Conservation (phyloP, 345 rosid species). For the Mangifera indica region DNA sequence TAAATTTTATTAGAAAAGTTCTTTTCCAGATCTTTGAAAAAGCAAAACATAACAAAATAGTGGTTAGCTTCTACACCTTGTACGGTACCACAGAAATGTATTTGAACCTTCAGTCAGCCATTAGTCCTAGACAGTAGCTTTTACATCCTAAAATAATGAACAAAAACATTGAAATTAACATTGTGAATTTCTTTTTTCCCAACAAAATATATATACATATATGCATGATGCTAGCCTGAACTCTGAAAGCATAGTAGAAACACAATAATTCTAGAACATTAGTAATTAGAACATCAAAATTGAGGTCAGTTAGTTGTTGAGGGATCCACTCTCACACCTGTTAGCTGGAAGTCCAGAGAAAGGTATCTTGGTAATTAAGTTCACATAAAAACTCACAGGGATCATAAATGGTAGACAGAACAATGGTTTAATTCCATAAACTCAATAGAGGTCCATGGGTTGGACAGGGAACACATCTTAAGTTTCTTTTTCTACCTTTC, state of each 20-base stretch:
- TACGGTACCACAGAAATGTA: not conserved
- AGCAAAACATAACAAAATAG: too few species aligned
- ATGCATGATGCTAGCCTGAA: not conserved
- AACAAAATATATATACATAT: not conserved
- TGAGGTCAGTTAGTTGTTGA: not conserved
- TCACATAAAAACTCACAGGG: not conserved
- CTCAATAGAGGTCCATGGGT: not conserved
- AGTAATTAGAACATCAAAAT: not conserved
- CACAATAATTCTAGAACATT: not conserved
- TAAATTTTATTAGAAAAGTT: not conserved
- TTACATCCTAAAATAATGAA: not conserved
- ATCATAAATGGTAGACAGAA: not conserved
- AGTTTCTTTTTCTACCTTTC: not conserved
- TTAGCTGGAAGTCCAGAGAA: not conserved
- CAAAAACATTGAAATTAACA: not conserved
- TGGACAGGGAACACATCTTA: not conserved
- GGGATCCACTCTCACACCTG: not conserved
- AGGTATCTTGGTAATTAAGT: not conserved
- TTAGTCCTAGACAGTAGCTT: not conserved
- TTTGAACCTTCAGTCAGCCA: not conserved
- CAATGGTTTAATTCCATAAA: not conserved
- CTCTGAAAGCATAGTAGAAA: not conserved
- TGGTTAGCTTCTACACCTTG: not conserved
- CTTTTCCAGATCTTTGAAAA: too few species aligned
- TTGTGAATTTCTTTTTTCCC: not conserved